These are phyloP conservation scores for Apium graveolens DNA, from an alignment of 129 eudicot species.

Conservation along the genomic window DNA sequence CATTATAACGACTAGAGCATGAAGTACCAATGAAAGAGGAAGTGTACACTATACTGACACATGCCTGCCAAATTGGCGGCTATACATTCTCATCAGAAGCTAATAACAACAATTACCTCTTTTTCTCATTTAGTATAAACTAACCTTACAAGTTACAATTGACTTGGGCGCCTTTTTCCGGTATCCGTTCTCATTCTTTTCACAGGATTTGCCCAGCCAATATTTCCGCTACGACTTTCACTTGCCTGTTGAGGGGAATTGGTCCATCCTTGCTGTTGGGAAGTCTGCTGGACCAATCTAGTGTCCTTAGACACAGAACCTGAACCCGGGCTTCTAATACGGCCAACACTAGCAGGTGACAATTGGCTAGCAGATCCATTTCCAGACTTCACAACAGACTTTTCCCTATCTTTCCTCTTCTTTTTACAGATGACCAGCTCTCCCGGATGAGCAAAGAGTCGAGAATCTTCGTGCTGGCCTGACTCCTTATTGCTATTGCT, in stretches of 20 bases:
- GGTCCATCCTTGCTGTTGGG: slow-evolving; percentile 36
- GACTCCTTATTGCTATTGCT: slow-evolving; percentile 27
- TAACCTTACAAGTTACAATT: slow-evolving; percentile 28
- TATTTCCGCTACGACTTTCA: slow-evolving; percentile 24
- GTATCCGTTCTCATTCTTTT: slow-evolving; percentile 82
- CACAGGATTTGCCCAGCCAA: slow-evolving; percentile 97
- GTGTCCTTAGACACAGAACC: slow-evolving; percentile 32
- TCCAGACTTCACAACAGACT: slow-evolving; percentile 42
- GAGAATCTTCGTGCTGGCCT: slow-evolving; percentile 35
- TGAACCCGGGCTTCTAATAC: slow-evolving; percentile 46
- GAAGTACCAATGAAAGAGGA: not conserved
- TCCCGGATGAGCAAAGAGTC: slow-evolving; percentile 69
- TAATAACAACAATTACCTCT: slow-evolving; percentile 7
- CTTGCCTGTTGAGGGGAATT: slow-evolving; percentile 45
- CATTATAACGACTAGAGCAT: not conserved
- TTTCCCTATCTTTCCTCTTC: slow-evolving; percentile 89
- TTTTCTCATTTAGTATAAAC: not conserved
- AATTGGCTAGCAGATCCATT: slow-evolving; percentile 46
- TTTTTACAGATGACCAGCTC: slow-evolving; percentile 90
- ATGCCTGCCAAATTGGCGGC: not conserved
- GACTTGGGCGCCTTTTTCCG: slow-evolving; percentile 82
- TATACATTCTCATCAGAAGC: slow-evolving; percentile 10
- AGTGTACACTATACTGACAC: slow-evolving; percentile 1
- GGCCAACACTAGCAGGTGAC: slow-evolving; percentile 51
- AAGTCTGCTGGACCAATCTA: slow-evolving; percentile 24